Base-by-base conservation (phyloP, 2,329 filamentous ascomycete genomes). In the Purpureocillium takamizusanense region DNA sequence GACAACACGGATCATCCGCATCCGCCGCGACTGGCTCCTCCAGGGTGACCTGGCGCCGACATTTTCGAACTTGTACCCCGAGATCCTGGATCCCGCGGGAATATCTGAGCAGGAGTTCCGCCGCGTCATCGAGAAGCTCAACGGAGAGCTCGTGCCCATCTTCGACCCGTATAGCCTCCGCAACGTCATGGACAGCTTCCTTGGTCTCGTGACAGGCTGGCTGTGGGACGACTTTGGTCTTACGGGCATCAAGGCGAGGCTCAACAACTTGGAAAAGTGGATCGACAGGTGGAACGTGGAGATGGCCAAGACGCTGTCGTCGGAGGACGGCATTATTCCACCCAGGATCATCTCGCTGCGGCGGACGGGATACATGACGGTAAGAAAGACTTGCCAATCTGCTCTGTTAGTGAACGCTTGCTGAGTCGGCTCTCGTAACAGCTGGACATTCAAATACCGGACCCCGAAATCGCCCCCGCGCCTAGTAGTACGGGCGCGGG, bases 31-130 rank as follows among this genome's bases (percentile, higher is more conserved):
- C 61, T 98, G 89, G 85, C 81, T 97, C 63, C 62, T 89, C 23
- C 76, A 81, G 43, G 92, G 90, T 28, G 92, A 98, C 59, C 67
- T 95, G 21, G 90, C 89, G 2, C 92, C 92, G 0, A 87, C 89
- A 0, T 97, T 94, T 56, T 92, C 86, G 13, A 95, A 97, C 52
- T 70, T 95, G 3, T 98, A 98, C 53, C 92, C 92, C 0, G 92
- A 98, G 56, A 94, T 98, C 41, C 69, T 98, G 7, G 89, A 95
- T 48, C 86, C 88, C 1, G 78, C 77, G 0, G 78, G 89, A 25
- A 65, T 98, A 32, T 74, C 78, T 1, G 92, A 98, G 59, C 81
- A 82, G 42, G 86, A 94, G 51, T 98, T 98, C 54, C 78, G 92
- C 4, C 71, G 72, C 10, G 66, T 97, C 23, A 78, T 98, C 39